Base-by-base conservation (phyloP, 2,329 filamentous ascomycete genomes). In the Penicillium hordei region DNA sequence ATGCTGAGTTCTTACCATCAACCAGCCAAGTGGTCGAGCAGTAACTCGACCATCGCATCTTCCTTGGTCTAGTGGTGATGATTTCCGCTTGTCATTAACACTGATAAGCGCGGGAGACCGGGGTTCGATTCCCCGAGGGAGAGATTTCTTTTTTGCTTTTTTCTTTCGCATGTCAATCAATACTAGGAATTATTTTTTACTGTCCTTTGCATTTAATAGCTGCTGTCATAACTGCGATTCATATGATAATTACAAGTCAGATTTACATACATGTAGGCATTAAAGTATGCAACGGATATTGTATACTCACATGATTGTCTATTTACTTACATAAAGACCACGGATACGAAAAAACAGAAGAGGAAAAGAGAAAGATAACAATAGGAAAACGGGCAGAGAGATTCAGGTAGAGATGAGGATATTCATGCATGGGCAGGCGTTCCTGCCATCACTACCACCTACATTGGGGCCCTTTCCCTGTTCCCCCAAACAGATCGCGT, bases 41-140 rank as follows among this genome's bases (percentile, higher is more conserved):
- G 64, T 61, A 66, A 66, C 63, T 64, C 58, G 42, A 21, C 52
- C 48, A 58, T 33, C 39, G 6, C 29, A 60, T 66, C 62, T 66
- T 66, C 64, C 64, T 66, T 68, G 65, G 65, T 68, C 65, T 68
- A 68, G 65, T 67, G 66, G 66, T 68, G 58, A 65, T 68, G 64
- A 65, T 67, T 68, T 68, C 66, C 66, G 66, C 65, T 69, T 69
- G 65, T 69, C 65, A 65, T 61, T 50, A 61, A 65, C 5, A 61
- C 59, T 49, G 63, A 64, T 61, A 68, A 66, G 65, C 68, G 67
- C 68, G 69, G 69, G 68, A 70, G 68, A 71, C 69, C 69, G 67
- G 69, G 69, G 68, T 71, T 71, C 69, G 66, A 71, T 70, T 71
- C 66, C 68, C 68, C 68, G 67, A 70, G 66, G 64, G 66, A 69